phyloP scores from a whole-genome alignment of 805 yeast genomes.

The Pachysolen tannophilus region DNA sequence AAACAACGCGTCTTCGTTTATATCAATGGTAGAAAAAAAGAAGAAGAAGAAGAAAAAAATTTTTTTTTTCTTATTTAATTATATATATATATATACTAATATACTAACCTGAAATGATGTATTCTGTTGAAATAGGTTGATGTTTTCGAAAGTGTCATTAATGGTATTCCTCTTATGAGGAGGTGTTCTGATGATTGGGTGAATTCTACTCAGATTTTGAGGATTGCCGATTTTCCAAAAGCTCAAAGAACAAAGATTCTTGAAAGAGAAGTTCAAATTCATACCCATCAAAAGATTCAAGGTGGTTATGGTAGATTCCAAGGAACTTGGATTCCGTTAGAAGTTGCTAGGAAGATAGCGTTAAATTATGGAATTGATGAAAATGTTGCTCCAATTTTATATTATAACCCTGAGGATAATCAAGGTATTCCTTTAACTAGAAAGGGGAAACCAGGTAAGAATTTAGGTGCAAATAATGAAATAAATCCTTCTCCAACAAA shows the following conservation, averaged over 20 bases:
- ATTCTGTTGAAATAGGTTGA: slow-evolving; percentile 25
- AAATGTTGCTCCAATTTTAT: slow-evolving; percentile 43
- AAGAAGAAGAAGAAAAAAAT: too few relatives aligned
- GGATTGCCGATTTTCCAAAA: slow-evolving; percentile 71
- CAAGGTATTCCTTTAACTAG: slow-evolving; percentile 35
- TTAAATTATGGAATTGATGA: slow-evolving; percentile 42
- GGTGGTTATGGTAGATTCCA: slow-evolving; percentile 84
- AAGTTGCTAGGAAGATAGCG: slow-evolving; percentile 53
- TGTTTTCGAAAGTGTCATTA: slow-evolving; percentile 55
- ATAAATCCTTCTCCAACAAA: slow-evolving; percentile 23
- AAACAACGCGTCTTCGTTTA: too few relatives aligned
- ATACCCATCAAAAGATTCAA: slow-evolving; percentile 67
- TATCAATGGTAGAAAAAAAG: too few relatives aligned
- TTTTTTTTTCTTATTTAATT: too few relatives aligned
- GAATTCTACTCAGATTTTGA: slow-evolving; percentile 75
- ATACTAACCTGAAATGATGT: not conserved
- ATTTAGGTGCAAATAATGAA: slow-evolving; percentile 19
- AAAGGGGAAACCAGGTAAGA: slow-evolving; percentile 26
- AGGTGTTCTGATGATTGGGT: slow-evolving; percentile 91
- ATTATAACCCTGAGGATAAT: slow-evolving; percentile 35
- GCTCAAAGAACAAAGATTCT: slow-evolving; percentile 71
- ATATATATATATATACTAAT: too few relatives aligned
- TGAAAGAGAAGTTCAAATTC: slow-evolving; percentile 64
- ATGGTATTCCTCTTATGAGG: slow-evolving; percentile 80
- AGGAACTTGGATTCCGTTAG: slow-evolving; percentile 80